Evolutionary conservation across 1,139 yeast genomes (phyloP).

Genomic region (Suhomyces panamericanus): DNA sequence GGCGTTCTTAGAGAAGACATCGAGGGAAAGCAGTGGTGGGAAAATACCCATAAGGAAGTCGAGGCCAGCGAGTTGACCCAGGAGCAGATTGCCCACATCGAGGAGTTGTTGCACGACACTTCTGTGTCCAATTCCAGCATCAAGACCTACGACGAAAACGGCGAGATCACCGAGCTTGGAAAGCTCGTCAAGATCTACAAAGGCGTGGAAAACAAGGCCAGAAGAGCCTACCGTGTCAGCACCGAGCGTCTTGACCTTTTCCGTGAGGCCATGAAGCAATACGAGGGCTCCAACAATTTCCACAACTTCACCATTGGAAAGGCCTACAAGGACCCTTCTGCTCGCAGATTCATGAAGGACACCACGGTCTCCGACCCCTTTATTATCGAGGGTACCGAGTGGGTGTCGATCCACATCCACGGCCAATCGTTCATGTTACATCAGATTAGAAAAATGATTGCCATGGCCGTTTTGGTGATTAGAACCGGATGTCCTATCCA

Average conservation of each 20-base stretch:
- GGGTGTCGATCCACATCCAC: slow-evolving; percentile 94
- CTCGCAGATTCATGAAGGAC: slow-evolving; percentile 77
- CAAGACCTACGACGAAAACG: slow-evolving; percentile 32
- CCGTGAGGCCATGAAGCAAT: slow-evolving; percentile 67
- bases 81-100: slow-evolving; percentile 39
- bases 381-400: slow-evolving; percentile 89
- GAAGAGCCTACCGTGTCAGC: slow-evolving; percentile 70
- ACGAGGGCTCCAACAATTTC: slow-evolving; percentile 89
- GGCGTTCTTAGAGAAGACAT: slow-evolving; percentile 59
- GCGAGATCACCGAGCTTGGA: slow-evolving; percentile 41
- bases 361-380: slow-evolving; percentile 87
- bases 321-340: slow-evolving; percentile 80
- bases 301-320: slow-evolving; percentile 95
- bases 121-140: slow-evolving; percentile 17
- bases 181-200: slow-evolving; percentile 59
- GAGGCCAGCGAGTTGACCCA: slow-evolving; percentile 46
- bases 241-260: slow-evolving; percentile 59
- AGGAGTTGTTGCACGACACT: slow-evolving; percentile 16
- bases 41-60: slow-evolving; percentile 45
- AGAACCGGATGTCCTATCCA: slow-evolving; percentile 82
- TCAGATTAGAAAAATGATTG: slow-evolving; percentile 97
- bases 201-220: slow-evolving; percentile 61
- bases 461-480: slow-evolving; percentile 85
- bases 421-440: slow-evolving; percentile 99
- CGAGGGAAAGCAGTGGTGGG: slow-evolving; percentile 80